phyloP scores from a whole-genome alignment of 495 filamentous ascomycete genomes.

The Barbatosphaeria neglecta region DNA sequence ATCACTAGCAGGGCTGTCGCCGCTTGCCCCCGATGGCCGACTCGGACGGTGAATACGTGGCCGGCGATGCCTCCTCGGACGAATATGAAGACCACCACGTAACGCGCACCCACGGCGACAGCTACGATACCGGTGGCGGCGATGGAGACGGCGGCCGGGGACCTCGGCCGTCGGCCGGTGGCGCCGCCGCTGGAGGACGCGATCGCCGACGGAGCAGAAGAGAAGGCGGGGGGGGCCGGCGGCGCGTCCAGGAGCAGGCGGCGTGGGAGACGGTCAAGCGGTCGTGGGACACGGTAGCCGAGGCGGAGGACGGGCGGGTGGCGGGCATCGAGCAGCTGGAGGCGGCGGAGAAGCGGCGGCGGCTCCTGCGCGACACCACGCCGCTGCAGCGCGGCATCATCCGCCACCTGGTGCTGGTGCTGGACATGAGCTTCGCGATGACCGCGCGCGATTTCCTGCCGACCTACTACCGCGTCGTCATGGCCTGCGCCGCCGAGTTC shows the following conservation, averaged over 20 bases:
- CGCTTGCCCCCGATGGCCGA: conserved; percentile 44
- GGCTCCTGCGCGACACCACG: conserved; percentile 77
- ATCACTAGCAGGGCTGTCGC: no score
- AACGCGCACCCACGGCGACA: conserved; percentile 15
- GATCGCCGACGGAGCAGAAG: conserved; percentile 14
- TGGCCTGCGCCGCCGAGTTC: conserved; percentile 79
- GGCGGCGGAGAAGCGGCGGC: conserved; percentile 34
- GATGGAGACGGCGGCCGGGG: conserved; percentile 6
- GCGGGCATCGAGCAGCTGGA: conserved; percentile 25
- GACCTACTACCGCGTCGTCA: conserved; percentile 66
- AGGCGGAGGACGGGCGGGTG: conserved; percentile 30
- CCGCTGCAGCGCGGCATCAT: conserved; percentile 94
- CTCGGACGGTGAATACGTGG: conserved; percentile 78
- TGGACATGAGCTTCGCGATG: conserved; percentile 94
- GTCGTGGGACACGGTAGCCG: conserved; percentile 34
- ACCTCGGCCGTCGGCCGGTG: conserved; percentile 9
- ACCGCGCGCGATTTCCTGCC: conserved; percentile 87
- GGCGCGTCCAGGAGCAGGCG: conserved; percentile 13
- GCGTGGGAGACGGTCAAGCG: conserved; percentile 38
- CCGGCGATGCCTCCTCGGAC: conserved; percentile 43
- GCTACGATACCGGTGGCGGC: not conserved
- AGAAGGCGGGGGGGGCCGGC: conserved; percentile 16
- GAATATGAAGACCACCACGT: conserved; percentile 48
- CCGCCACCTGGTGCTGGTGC: conserved; percentile 77
- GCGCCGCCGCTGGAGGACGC: conserved; percentile 3